These are phyloP conservation scores for Colletotrichum musicola DNA, from an alignment of 2,329 filamentous ascomycete species.

Conservation along the genomic window DNA sequence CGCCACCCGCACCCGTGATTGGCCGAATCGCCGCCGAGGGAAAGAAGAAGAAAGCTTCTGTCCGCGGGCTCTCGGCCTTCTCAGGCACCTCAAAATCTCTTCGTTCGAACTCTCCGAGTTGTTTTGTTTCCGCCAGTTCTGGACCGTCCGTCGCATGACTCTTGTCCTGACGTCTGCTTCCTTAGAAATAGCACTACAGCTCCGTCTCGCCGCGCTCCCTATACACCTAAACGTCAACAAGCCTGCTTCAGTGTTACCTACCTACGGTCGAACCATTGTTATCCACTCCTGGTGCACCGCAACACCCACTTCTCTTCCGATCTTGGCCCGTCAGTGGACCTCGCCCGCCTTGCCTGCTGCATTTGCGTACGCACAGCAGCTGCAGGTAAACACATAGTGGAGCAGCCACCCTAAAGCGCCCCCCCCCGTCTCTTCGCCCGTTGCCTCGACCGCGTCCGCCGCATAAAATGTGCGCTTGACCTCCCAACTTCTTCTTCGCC, in stretches of 20 bases:
- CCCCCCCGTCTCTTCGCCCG: conserved; percentile 34
- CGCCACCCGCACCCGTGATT: conserved; percentile 21
- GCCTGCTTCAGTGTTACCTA: neutral
- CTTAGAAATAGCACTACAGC: neutral
- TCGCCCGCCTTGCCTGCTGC: conserved; percentile 28
- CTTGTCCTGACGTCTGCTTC: neutral
- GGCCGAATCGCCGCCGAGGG: conserved; percentile 5
- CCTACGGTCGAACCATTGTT: conserved; percentile 22
- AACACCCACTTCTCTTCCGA: conserved; percentile 33
- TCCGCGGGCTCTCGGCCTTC: conserved; percentile 2
- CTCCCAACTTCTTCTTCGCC: conserved; percentile 11
- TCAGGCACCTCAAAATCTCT: neutral
- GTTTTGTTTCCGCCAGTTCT: neutral
- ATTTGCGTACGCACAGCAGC: conserved; percentile 34
- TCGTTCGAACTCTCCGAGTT: neutral
- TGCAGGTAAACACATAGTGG: conserved; percentile 39
- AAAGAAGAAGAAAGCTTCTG: conserved; percentile 31
- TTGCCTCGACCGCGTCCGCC: conserved; percentile 29
- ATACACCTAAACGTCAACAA: neutral
- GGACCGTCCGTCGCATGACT: neutral
- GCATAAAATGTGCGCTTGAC: conserved; percentile 40
- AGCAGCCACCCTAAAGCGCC: conserved; percentile 13
- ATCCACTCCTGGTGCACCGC: neutral
- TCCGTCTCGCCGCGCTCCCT: neutral
- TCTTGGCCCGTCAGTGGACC: conserved; percentile 35